phyloP scores from a whole-genome alignment of 345 rosid species.

The Camelina sativa region DNA sequence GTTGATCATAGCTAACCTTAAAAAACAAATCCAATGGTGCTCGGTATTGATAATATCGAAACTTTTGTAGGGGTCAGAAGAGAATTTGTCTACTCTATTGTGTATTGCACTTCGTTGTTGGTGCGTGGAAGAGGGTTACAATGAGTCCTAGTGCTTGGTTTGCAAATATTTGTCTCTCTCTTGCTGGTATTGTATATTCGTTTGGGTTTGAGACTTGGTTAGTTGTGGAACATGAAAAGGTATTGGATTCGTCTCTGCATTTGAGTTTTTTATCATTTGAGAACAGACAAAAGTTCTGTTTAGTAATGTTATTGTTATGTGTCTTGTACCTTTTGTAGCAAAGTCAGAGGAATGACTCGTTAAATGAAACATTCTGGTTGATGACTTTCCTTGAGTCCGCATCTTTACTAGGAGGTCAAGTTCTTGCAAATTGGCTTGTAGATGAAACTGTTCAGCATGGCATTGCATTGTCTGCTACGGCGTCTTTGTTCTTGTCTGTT shows the following conservation, averaged over 20 bases:
- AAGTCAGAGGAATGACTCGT: slow-evolving; percentile 74
- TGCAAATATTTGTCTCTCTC: slow-evolving; percentile 65
- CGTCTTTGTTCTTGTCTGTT: slow-evolving; percentile 55
- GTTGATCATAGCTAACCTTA: background rate
- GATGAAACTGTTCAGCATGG: slow-evolving; percentile 52
- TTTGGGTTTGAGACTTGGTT: slow-evolving; percentile 90
- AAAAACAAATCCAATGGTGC: background rate
- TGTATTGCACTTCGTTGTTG: slow-evolving; percentile 71
- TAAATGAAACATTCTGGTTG: slow-evolving; percentile 88
- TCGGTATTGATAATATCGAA: background rate
- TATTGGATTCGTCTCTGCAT: slow-evolving; percentile 30
- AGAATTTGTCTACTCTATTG: slow-evolving; percentile 71
- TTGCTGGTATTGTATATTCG: slow-evolving; percentile 67
- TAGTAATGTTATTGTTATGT: background rate
- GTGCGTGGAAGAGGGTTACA: slow-evolving; percentile 72
- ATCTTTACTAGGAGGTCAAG: slow-evolving; percentile 75
- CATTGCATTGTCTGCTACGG: slow-evolving; percentile 52
- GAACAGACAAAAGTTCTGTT: background rate
- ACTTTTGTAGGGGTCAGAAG: slow-evolving; percentile 72
- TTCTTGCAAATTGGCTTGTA: slow-evolving; percentile 71
- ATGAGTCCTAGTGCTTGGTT: slow-evolving; percentile 62
- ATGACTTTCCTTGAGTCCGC: slow-evolving; percentile 87
- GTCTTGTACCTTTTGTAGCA: slow-evolving; percentile 56
- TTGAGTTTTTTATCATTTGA: background rate
- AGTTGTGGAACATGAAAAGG: slow-evolving; percentile 86